A percentile compares a stretch with the other conserved stretches of the same genome.
These are phyloP conservation scores for Poteriospumella lacustris DNA, from an alignment of 108 stramenopile genomes.

Conservation along the genomic window DNA sequence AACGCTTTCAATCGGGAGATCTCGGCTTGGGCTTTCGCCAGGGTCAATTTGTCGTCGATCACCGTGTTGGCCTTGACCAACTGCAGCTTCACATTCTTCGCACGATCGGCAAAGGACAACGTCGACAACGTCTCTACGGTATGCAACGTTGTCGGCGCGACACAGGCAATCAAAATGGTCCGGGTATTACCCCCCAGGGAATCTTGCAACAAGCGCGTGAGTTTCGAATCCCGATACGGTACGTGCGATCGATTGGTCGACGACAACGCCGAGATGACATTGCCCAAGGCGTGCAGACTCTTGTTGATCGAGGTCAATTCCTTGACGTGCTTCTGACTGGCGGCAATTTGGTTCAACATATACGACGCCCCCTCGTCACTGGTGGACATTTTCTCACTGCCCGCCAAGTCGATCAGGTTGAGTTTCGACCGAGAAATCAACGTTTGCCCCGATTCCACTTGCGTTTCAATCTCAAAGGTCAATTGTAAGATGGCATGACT, in stretches of 20 bases:
- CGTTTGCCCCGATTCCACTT: conserved; percentile 21
- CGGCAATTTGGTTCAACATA: too few species aligned
- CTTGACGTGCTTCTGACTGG: conserved; percentile 46
- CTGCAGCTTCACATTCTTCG: conserved; percentile 4
- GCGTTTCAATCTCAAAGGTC: conserved; percentile 26
- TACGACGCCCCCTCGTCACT: too few species aligned
- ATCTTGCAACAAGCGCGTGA: conserved; percentile 89
- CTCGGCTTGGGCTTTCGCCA: conserved; percentile 16
- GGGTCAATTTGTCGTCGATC: conserved; percentile 4
- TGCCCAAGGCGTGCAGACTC: conserved; percentile 63
- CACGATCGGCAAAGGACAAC: conserved; percentile 22
- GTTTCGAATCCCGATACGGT: conserved; percentile 87
- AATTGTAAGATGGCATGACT: conserved; percentile 23
- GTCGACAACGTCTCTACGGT: not conserved
- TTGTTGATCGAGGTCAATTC: conserved; percentile 72
- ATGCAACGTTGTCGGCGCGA: conserved; percentile 22
- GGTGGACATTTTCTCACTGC: conserved; percentile 34
- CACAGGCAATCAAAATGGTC: conserved; percentile 28
- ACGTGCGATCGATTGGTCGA: conserved; percentile 55
- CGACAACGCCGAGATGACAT: conserved; percentile 58
- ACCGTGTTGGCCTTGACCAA: conserved; percentile 21
- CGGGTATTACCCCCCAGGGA: conserved; percentile 70
- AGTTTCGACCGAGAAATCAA: conserved; percentile 13
- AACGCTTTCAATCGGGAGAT: conserved; percentile 18
- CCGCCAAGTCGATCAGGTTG: conserved; percentile 49